Evolutionary conservation across 306 rosid species (phyloP), one percentile per base, ranked within the genome.

Genomic region (Vigna mungo): DNA sequence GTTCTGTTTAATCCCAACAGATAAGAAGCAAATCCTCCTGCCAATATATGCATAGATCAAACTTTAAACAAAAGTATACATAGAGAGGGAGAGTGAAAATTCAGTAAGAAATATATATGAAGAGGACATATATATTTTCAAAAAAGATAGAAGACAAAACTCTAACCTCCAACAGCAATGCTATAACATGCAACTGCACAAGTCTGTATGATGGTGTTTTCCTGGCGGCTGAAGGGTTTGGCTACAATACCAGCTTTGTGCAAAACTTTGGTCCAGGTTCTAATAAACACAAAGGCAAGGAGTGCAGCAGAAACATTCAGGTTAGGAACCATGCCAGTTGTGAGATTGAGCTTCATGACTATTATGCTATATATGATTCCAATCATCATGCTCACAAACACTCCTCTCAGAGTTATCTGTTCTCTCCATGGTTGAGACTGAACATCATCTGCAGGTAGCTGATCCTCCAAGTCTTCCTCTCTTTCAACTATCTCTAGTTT

Each of bases 21-120:
- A 85, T 95, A 95, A 4, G 96, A 92, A 49, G 93, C 97, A 86
- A 95, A 92, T 27, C 97, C 98, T 46, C 98, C 97, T 94, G 83
- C 69, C 80, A 25, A 39, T 21, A 25, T 21, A 47, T 2, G 27
- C 23, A 61, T 9, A 53, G 44, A 18, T 58, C 69, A 27, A n/a
- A 30, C 5, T 30, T 30, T 4, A 30, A 37, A 37, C 9, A 64
- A 32, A 62, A 64, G 20, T 14, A 64, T 17, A n/a, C 15, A 43
- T 6, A 27, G 3, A 4, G 0, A 15, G 2, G 21, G n/a, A n/a
- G 17, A 56, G 15, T 64, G 56, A 39, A 64, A 65, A 44, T 25
- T 65, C 79, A 73, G 34, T 14, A 53, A 63, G 32, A 51, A 34
- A 49, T 36, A 48, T 14, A 21, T 27, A 27, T 27, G 59, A 32